phyloP scores from a whole-genome alignment of 2,329 filamentous ascomycete genomes.

The Helotiales sp. region DNA sequence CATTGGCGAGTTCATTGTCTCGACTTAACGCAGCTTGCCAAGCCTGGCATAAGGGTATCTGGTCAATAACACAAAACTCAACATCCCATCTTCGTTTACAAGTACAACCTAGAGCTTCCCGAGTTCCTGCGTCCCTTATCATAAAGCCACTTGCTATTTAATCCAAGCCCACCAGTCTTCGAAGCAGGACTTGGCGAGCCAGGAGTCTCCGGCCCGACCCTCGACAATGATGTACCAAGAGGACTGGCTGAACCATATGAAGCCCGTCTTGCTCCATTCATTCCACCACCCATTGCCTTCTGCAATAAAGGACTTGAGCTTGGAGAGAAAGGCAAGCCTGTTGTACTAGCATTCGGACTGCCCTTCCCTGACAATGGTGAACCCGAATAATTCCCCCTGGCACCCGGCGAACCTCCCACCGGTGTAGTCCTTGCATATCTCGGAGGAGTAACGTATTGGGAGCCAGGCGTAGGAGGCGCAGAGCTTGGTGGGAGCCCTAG shows the following conservation, averaged over 20 bases:
- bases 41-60: slow-evolving; percentile 37
- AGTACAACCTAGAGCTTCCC: slow-evolving; percentile 38
- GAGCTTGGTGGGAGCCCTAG: slow-evolving; percentile 77
- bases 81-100: slow-evolving; percentile 25
- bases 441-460: slow-evolving; percentile 83
- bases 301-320: slow-evolving; percentile 65
- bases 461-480: slow-evolving; percentile 67
- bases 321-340: slow-evolving; percentile 57
- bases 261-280: slow-evolving; percentile 57
- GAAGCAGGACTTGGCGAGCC: slow-evolving; percentile 72
- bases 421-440: slow-evolving; percentile 77
- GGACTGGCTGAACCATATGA: slow-evolving; percentile 66
- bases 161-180: slow-evolving; percentile 73
- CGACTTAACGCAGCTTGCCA: slow-evolving; percentile 9
- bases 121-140: slow-evolving; percentile 68
- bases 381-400: slow-evolving; percentile 52
- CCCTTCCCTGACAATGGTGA: slow-evolving; percentile 64
- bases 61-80: slow-evolving; percentile 30
- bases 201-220: slow-evolving; percentile 55
- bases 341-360: slow-evolving; percentile 52
- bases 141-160: slow-evolving; percentile 96
- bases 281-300: slow-evolving; percentile 61
- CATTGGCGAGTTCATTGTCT: slow-evolving; percentile 13
- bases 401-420: slow-evolving; percentile 62
- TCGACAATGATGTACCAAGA: slow-evolving; percentile 54